These are phyloP conservation scores for Euphrasia confusa DNA, from an alignment of 257 asterid genomes.

Conservation along the genomic window DNA sequence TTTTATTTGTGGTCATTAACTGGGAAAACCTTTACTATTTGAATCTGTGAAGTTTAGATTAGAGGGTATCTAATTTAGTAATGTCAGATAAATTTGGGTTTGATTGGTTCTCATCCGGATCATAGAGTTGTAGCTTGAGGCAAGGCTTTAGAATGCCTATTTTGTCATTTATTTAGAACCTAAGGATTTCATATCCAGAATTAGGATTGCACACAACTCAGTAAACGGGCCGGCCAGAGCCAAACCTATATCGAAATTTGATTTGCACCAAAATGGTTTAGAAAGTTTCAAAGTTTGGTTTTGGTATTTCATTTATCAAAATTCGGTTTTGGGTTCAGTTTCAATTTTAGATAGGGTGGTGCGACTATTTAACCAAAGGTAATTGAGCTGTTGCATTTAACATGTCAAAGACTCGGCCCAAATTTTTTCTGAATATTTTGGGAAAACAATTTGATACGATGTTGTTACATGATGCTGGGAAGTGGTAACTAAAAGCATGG, in stretches of 20 bases:
- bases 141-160: background rate
- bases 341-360: background rate
- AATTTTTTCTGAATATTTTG: background rate
- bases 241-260: background rate
- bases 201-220: background rate
- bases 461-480: background rate
- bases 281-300: background rate
- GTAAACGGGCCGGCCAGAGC: background rate
- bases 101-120: background rate
- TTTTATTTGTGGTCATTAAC: slow-evolving; percentile 1
- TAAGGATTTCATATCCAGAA: background rate
- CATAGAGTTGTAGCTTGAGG: background rate
- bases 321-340: background rate
- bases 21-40: background rate
- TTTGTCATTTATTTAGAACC: slow-evolving; percentile 1
- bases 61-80: background rate
- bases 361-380: background rate
- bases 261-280: background rate
- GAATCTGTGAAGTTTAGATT: background rate
- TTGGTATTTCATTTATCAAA: background rate
- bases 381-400: background rate
- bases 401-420: background rate
- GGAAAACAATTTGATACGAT: background rate
- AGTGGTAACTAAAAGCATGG: background rate
- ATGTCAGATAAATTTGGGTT: background rate